Conservation (phyloP, 495 filamentous ascomycete genomes). For the Trypethelium eluteriae region DNA sequence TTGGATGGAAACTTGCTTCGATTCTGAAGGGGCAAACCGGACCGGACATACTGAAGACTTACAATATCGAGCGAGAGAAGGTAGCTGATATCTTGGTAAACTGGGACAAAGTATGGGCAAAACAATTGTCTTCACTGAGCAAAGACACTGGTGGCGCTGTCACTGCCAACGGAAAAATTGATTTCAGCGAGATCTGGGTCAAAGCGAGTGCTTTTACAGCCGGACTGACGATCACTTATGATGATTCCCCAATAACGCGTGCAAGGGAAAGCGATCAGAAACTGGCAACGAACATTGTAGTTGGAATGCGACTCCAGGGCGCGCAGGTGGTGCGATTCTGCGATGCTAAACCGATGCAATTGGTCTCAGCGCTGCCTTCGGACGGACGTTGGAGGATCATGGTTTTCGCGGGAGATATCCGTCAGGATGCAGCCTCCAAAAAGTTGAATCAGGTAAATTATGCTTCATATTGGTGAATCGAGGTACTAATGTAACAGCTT, state of each 20-base stretch:
- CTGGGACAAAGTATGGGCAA: constrained; percentile 37
- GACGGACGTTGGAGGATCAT: constrained; percentile 55
- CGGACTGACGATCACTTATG: constrained; percentile 9
- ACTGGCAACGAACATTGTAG: constrained; percentile 29
- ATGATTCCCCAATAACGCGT: neutral
- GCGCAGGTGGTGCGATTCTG: constrained; percentile 48
- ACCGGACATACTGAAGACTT: constrained; percentile 56
- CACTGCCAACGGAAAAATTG: neutral
- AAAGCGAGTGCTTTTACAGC: constrained; percentile 1
- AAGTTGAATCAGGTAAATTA: constrained; percentile 41
- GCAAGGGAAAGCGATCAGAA: neutral
- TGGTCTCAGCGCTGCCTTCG: constrained; percentile 45
- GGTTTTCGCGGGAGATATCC: constrained; percentile 55
- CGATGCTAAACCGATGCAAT: constrained; percentile 50
- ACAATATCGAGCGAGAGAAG: constrained; percentile 58
- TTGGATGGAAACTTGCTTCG: constrained; percentile 15
- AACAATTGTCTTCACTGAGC: neutral
- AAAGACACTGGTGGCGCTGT: neutral
- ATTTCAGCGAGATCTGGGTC: constrained; percentile 5
- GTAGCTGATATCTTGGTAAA: constrained; percentile 65
- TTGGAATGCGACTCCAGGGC: constrained; percentile 44
- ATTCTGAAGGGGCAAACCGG: constrained; percentile 41
- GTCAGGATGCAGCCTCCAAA: constrained; percentile 35
- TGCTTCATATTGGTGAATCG: neutral
- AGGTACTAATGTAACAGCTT: constrained; percentile 1